A percentile compares a stretch with the other conserved stretches of the same genome.
Conservation (phyloP, 2,329 filamentous ascomycete genomes). For the Fusarium oligoseptatum region DNA sequence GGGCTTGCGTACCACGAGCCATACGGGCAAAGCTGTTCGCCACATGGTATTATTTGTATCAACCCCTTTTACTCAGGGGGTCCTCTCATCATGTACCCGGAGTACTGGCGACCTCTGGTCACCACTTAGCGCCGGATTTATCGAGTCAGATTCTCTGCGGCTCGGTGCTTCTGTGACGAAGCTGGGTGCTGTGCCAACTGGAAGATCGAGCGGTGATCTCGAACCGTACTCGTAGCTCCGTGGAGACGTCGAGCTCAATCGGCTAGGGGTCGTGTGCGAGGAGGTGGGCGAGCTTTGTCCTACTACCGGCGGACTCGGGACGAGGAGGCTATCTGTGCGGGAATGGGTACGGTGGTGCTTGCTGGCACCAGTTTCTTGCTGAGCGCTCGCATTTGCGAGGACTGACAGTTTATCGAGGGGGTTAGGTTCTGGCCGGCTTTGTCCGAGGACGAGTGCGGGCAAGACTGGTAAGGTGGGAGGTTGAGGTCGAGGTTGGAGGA, state of each 20-base stretch:
- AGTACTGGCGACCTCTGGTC: constrained; percentile 47
- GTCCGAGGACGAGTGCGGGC: constrained; percentile 44
- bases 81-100: constrained; percentile 46
- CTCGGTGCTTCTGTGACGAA: constrained; percentile 54
- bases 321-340: constrained; percentile 40
- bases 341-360: constrained; percentile 39
- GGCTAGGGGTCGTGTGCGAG: constrained; percentile 39
- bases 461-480: constrained; percentile 34
- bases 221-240: constrained; percentile 40
- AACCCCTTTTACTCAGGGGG: constrained; percentile 5
- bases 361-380: constrained; percentile 44
- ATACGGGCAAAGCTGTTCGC: constrained; percentile 2
- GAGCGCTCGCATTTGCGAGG: constrained; percentile 54
- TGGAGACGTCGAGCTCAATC: constrained; percentile 41
- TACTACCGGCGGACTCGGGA: constrained; percentile 39
- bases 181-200: constrained; percentile 6
- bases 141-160: constrained; percentile 40
- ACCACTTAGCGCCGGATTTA: constrained; percentile 45
- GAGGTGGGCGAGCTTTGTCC: constrained; percentile 41
- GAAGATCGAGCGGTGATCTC: constrained; percentile 27
- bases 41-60: background rate
- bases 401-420: constrained; percentile 55
- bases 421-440: constrained; percentile 36
- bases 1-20: background rate
- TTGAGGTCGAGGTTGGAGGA: constrained; percentile 41